Evolutionary conservation across 2,329 filamentous ascomycete species (phyloP).

Genomic region (Arthrobotrys sphaeroides): DNA sequence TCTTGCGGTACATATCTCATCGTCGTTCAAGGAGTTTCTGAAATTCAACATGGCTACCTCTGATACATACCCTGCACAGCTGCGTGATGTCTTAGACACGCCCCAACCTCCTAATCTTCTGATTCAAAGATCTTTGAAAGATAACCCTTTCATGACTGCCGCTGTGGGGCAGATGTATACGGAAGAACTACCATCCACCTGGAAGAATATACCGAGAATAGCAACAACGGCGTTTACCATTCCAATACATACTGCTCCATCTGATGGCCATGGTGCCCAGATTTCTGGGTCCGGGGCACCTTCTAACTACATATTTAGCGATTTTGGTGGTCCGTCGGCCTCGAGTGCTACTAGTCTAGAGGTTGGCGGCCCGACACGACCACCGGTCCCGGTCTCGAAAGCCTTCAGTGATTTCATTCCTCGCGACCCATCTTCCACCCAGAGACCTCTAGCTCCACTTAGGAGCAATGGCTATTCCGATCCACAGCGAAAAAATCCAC

Average conservation of each 20-base stretch:
- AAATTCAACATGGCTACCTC: background rate
- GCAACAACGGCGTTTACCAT: background rate
- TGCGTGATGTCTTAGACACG: background rate
- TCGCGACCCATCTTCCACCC: background rate
- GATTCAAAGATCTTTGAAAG: background rate
- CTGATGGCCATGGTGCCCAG: background rate
- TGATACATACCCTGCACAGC: background rate
- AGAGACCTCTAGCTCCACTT: no score
- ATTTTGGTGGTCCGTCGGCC: background rate
- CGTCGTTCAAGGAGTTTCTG: no score
- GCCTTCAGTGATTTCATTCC: background rate
- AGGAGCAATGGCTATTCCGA: background rate
- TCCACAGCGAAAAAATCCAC: no score
- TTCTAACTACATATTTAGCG: background rate
- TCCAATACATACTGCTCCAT: background rate
- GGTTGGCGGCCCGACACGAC: no score
- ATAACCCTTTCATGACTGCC: conserved; percentile 3
- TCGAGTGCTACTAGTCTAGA: background rate
- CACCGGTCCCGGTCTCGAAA: background rate
- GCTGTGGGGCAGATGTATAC: background rate
- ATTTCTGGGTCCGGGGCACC: background rate
- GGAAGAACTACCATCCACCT: background rate
- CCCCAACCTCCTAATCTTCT: background rate
- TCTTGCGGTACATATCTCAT: no score
- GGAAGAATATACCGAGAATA: background rate